phyloP scores from a whole-genome alignment of 2,329 filamentous ascomycete species.

The Penicillium sumatraense region DNA sequence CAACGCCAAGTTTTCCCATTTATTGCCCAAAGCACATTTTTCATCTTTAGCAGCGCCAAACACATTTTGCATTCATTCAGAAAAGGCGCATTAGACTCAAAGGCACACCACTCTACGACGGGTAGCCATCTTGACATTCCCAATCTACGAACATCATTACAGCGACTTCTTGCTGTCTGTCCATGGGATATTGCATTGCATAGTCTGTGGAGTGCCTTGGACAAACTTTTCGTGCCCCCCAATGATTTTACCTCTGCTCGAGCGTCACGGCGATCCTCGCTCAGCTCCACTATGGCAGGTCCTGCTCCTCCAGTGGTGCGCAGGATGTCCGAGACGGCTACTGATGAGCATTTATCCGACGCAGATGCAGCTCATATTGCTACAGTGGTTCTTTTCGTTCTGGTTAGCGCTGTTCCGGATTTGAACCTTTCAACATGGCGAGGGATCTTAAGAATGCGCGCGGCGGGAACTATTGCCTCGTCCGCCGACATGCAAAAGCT shows the following conservation, averaged over 20 bases:
- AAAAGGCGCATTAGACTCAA: constrained; percentile 16
- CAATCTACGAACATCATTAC: constrained; percentile 39
- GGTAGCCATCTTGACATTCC: constrained; percentile 31
- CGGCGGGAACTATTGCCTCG: constrained; percentile 44
- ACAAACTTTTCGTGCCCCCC: constrained; percentile 45
- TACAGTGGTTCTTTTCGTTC: constrained; percentile 43
- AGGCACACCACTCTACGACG: constrained; percentile 1
- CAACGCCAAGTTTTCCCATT: constrained; percentile 47
- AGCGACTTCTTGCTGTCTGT: constrained; percentile 41
- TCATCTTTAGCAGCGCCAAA: constrained; percentile 45
- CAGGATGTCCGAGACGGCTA: constrained; percentile 31
- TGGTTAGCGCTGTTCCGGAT: constrained; percentile 43
- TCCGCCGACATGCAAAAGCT: constrained; percentile 42
- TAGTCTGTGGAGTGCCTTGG: constrained; percentile 47
- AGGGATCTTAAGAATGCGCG: constrained; percentile 48
- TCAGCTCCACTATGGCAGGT: constrained; percentile 30
- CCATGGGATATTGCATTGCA: constrained; percentile 47
- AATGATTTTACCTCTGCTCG: constrained; percentile 38
- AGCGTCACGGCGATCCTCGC: constrained; percentile 36
- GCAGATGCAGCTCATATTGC: constrained; percentile 45
- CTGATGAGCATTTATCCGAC: constrained; percentile 42
- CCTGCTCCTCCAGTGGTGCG: constrained; percentile 30
- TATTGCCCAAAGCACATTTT: constrained; percentile 50
- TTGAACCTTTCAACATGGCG: constrained; percentile 44
- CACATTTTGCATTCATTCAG: constrained; percentile 49